Percentiles rank a stretch among this genome's conserved stretches.
phyloP scores from a whole-genome alignment of 495 filamentous ascomycete species.

The Hypoxylon fuscum region DNA sequence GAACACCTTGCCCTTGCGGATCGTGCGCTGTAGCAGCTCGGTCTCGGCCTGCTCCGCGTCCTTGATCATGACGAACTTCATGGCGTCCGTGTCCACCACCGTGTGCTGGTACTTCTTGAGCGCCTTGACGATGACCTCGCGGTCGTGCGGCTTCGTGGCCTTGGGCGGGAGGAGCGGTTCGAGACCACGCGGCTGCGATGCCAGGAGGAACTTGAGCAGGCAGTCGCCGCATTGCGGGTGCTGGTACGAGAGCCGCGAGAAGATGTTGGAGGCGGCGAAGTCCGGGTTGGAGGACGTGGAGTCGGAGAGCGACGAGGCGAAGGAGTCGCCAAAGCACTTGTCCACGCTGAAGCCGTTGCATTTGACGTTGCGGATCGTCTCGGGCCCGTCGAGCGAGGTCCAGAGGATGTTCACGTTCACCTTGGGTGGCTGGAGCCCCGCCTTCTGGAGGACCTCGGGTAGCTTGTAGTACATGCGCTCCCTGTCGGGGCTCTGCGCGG shows the following conservation, averaged over 20 bases:
- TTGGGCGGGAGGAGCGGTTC: constrained; percentile 46
- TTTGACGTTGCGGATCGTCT: constrained; percentile 50
- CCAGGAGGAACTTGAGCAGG: constrained; percentile 51
- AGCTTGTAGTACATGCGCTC: constrained; percentile 51
- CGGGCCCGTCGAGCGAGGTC: constrained; percentile 54
- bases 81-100: constrained; percentile 50
- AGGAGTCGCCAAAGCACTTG: constrained; percentile 53
- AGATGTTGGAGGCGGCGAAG: constrained; percentile 49
- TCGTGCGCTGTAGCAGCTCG: constrained; percentile 48
- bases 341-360: constrained; percentile 51
- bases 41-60: constrained; percentile 54
- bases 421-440: constrained; percentile 50
- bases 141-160: constrained; percentile 37
- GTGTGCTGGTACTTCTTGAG: constrained; percentile 54
- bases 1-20: constrained; percentile 41
- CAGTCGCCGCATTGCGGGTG: constrained; percentile 53
- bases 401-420: constrained; percentile 53
- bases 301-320: constrained; percentile 48
- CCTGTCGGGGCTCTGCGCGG: constrained; percentile 40
- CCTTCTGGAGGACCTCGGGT: constrained; percentile 42
- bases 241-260: constrained; percentile 49
- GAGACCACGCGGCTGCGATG: constrained; percentile 44
- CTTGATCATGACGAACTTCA: constrained; percentile 55
- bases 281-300: constrained; percentile 43
- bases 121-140: constrained; percentile 49